Conservation (phyloP, 192 early-diverging fungal species). For the Backusella westeae region DNA sequence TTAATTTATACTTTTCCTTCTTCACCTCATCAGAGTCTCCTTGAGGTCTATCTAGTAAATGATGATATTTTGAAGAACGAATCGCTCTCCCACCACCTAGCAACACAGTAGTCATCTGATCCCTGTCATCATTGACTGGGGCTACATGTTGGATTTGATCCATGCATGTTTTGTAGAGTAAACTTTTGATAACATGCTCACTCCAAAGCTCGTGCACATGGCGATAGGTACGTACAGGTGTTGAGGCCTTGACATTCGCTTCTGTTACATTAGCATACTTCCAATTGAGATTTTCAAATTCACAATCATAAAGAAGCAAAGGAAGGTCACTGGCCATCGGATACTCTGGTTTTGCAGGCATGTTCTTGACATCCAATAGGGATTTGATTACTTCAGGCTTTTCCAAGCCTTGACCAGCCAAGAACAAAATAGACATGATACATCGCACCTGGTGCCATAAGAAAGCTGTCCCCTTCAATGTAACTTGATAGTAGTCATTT, state of each 20-base stretch:
- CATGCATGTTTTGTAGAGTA: conserved; percentile 41
- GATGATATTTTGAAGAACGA: conserved; percentile 15
- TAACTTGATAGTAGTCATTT: conserved; percentile 59
- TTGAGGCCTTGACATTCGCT: conserved; percentile 24
- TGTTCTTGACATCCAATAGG: conserved; percentile 64
- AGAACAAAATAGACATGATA: conserved; percentile 88
- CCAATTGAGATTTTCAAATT: conserved; percentile 65
- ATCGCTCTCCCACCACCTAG: conserved; percentile 18
- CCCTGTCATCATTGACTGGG: not conserved
- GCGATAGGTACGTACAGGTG: conserved; percentile 37
- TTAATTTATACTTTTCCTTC: conserved; percentile 33
- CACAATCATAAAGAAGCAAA: conserved; percentile 87
- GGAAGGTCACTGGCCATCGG: conserved; percentile 89
- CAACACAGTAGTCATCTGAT: not conserved
- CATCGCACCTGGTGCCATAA: conserved; percentile 98
- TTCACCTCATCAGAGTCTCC: conserved; percentile 32
- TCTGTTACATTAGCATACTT: conserved; percentile 39
- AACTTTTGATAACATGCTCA: conserved; percentile 42
- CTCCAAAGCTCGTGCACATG: conserved; percentile 51
- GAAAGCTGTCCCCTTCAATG: conserved; percentile 84
- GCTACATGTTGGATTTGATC: not conserved
- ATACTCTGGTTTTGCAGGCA: conserved; percentile 79
- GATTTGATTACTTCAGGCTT: conserved; percentile 62
- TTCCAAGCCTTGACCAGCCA: conserved; percentile 83
- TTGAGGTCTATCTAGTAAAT: conserved; percentile 14